Base-by-base conservation (phyloP, 2,329 filamentous ascomycete species). In the Arthrobotrys megalospora region DNA sequence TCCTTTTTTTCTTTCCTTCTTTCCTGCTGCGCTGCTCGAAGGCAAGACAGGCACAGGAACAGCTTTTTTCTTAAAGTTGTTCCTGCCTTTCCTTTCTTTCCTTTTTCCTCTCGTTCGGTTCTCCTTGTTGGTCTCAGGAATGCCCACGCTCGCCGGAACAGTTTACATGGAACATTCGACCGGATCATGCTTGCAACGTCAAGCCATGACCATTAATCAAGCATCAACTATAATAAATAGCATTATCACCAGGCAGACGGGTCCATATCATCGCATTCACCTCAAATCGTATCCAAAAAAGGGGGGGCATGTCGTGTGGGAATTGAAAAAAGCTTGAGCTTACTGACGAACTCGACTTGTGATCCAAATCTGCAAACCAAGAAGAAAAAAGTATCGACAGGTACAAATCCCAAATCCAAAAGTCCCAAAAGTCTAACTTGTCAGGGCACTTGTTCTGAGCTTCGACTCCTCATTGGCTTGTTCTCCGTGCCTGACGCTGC, bases 61-160 rank as follows among this genome's bases (percentile, higher is more conserved):
- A 36, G 8, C 28, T n/a, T 10, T 41, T 41, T 71, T 71, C 45
- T 34, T 70, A 38, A 60, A 52, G 52, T 52, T 67, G 71, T 75
- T 67, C 63, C 65, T 60, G 19, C 43, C 16, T 5, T 36, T 60
- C 41, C 55, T 62, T 36, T 16, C 65, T 68, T 43, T 16, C 24
- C 55, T 60, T 75, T 75, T 58, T 36, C 32, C 52, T 55, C 45
- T 43, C 32, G 19, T 38, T 63, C 43, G 43, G 34, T 52, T 34
- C 11, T 21, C 64, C 63, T 24, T 63, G 64, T 63, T 48, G 41
- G 53, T 63, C 70, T 67, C 45, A 68, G 55, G 71, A 65, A 76
- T 68, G 50, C 24, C 48, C 64, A 36, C 32, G 11, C 34, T n/a
- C 38, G 62, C 63, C 45, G 45, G 63, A 76, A 38, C 12, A 45